These are phyloP conservation scores for Carallia pectinifolia DNA, from an alignment of 345 rosid genomes.

Conservation along the genomic window DNA sequence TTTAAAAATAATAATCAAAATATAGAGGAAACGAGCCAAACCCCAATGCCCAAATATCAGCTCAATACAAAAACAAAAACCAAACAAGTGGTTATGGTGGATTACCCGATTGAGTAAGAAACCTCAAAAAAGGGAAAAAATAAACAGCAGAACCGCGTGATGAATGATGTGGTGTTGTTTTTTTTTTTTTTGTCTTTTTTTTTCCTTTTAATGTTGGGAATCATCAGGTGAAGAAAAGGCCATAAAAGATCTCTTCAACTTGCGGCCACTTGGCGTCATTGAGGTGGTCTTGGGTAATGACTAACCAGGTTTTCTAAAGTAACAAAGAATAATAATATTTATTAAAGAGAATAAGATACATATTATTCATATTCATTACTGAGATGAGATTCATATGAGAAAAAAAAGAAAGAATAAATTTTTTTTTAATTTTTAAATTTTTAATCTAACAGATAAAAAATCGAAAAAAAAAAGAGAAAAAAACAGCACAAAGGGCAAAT, in stretches of 20 bases:
- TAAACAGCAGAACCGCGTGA: slow-evolving; percentile 16
- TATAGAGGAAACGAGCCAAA: slow-evolving; percentile 12
- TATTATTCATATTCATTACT: no score
- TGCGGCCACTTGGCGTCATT: slow-evolving; percentile 26
- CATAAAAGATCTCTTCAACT: slow-evolving; percentile 38
- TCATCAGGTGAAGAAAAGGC: slow-evolving; percentile 36
- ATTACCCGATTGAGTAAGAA: slow-evolving; percentile 23
- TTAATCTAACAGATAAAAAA: no score
- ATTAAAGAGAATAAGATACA: no score
- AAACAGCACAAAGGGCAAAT: no score
- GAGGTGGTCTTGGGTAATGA: slow-evolving; percentile 2
- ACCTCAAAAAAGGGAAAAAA: slow-evolving; percentile 24
- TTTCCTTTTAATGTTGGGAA: slow-evolving; percentile 30
- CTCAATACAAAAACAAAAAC: slow-evolving; percentile 24
- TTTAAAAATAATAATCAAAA: neutral
- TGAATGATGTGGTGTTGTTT: no score
- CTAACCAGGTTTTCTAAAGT: no score
- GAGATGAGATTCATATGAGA: no score
- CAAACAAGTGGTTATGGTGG: slow-evolving; percentile 10
- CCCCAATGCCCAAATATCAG: slow-evolving; percentile 40
- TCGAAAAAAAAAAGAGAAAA: no score
- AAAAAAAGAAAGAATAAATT: no score
- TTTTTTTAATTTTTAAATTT: no score
- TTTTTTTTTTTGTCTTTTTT: no score
- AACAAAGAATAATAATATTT: no score